Evolutionary conservation across 192 early-diverging fungal species (phyloP), one percentile per base, ranked within the genome.

Genomic region (Dimargaris verticillata): DNA sequence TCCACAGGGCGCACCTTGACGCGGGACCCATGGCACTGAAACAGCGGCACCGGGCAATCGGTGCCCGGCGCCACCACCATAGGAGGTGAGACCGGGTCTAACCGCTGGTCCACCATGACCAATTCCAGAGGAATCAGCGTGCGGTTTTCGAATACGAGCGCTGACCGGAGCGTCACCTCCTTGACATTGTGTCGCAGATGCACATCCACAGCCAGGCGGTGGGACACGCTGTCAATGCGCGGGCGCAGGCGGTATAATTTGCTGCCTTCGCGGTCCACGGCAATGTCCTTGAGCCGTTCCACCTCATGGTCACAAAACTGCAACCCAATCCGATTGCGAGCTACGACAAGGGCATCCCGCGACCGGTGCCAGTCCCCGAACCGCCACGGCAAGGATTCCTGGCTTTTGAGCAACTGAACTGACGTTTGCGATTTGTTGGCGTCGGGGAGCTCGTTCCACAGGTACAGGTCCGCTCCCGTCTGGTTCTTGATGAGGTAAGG

Each of bases 321-420:
- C 15, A 95, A 64, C 28, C 85, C 90, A 14, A 97, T 65, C 61
- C 80, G 80, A 61, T 97, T 94, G 60, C 82, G 83, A 42, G 74
- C 67, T 44, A 63, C 69, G 53, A 69, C 68, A 47, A 72, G 63
- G 66, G 87, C 88, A 74, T 95, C 91, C 58, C 94, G 84, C 70
- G 87, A 82, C 43, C 80, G 83, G 59, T 89, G 77, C 94, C 94
- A 99, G 66, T 99, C 91, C 61, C 93, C 92, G 63, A 96, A 96
- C n/a, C 90, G 79, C 95, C 95, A 97, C 45, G 87, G 79, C 18
- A 91, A 73, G 24, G 85, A 85, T 26, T 79, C 71, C 18, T 84
- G 83, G 63, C 90, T 80, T 22, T 76, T 69, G n/a, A 92, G 55
- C 62, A 80, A 68, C 28, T 80, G 72, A 29, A 97, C 73, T 22